Percentiles rank a stretch among this genome's conserved stretches.
phyloP scores from a whole-genome alignment of 495 filamentous ascomycete genomes.

The Penicillium cinerascens region DNA sequence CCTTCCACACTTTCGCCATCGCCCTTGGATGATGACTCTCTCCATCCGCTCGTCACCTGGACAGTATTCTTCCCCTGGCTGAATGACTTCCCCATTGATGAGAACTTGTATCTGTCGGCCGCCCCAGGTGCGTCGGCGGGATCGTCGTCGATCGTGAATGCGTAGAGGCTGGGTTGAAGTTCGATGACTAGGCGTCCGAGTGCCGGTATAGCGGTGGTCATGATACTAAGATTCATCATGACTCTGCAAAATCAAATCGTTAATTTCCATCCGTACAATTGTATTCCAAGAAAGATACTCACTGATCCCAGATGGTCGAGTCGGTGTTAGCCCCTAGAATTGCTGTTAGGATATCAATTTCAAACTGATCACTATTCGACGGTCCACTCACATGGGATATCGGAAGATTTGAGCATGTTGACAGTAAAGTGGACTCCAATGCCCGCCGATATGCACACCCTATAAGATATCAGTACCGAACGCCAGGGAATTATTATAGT shows the following conservation, averaged over 20 bases:
- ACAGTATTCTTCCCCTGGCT: constrained; percentile 3
- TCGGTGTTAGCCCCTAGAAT: constrained; percentile 17
- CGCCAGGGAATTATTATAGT: not conserved
- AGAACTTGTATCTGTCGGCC: constrained; percentile 16
- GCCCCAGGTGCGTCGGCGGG: constrained; percentile 1
- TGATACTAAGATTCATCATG: constrained; percentile 29
- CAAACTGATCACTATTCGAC: not conserved
- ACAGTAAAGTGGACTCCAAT: constrained; percentile 17
- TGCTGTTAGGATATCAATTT: not conserved
- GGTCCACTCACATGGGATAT: constrained; percentile 13
- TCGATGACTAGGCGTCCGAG: constrained; percentile 29
- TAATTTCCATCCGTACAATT: not conserved
- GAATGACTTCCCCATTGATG: constrained; percentile 12
- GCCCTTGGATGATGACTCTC: constrained; percentile 10
- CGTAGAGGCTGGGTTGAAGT: constrained; percentile 22
- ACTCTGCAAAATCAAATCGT: constrained; percentile 3
- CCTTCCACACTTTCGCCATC: constrained; percentile 23
- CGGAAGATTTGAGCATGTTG: constrained; percentile 8
- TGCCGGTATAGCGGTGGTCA: constrained; percentile 27
- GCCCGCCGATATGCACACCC: constrained; percentile 18
- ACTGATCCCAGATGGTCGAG: constrained; percentile 27
- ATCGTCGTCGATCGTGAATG: constrained; percentile 27
- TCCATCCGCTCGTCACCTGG: constrained; percentile 16
- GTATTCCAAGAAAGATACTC: constrained; percentile 4
- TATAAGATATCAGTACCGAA: not conserved